phyloP scores from a whole-genome alignment of 306 rosid genomes.

The Cyclanthera cordifolia region DNA sequence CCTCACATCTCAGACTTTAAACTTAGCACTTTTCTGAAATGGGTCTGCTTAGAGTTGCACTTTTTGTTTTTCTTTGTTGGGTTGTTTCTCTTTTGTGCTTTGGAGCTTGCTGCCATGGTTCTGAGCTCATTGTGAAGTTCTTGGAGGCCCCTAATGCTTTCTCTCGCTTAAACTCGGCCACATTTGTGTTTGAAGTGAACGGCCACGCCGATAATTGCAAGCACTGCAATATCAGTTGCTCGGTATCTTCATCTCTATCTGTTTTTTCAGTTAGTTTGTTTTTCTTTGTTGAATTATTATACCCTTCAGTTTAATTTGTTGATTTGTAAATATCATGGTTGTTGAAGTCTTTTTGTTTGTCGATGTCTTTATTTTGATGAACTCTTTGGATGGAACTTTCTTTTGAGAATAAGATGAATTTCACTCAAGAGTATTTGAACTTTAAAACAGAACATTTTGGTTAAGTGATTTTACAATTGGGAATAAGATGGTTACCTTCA shows the following conservation, averaged over 20 bases:
- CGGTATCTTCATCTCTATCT: slow-evolving; percentile 29
- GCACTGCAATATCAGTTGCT: slow-evolving; percentile 60
- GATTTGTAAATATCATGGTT: not conserved
- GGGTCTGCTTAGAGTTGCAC: slow-evolving; percentile 31
- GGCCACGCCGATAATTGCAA: slow-evolving; percentile 26
- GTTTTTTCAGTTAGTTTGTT: slow-evolving; percentile 6
- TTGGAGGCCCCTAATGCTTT: slow-evolving; percentile 62
- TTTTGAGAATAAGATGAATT: not conserved
- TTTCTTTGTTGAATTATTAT: not conserved
- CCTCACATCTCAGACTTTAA: not conserved
- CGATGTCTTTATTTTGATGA: not conserved
- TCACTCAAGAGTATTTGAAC: not conserved
- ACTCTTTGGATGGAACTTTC: not conserved
- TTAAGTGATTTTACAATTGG: not conserved
- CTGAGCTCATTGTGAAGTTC: slow-evolving; percentile 48
- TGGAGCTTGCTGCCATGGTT: slow-evolving; percentile 27
- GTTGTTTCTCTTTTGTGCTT: slow-evolving; percentile 29
- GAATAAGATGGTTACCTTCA: not conserved
- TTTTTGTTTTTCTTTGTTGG: slow-evolving; percentile 26
- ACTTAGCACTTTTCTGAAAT: slow-evolving; percentile 24
- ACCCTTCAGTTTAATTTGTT: not conserved
- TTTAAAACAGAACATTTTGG: not conserved
- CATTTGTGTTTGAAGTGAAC: slow-evolving; percentile 46
- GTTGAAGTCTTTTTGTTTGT: not conserved
- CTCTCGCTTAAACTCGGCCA: slow-evolving; percentile 62